A percentile compares a stretch with the other conserved stretches of the same genome.
Evolutionary conservation across 2,329 filamentous ascomycete species (phyloP).

Genomic region (Lasiodiplodia hormozganensis): DNA sequence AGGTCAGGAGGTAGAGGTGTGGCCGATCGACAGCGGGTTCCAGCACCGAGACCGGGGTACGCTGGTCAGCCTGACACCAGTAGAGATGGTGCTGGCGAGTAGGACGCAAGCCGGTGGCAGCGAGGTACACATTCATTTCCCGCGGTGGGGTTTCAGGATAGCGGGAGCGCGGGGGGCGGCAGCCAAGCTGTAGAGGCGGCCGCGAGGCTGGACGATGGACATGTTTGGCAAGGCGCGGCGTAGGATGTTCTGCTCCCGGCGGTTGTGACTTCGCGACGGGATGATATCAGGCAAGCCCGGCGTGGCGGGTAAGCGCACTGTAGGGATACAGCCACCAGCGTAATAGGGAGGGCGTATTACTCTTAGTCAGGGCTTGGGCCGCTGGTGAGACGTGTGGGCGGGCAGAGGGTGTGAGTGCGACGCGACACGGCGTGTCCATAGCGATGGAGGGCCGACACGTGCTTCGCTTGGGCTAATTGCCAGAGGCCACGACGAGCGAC

Average conservation of each 20-base stretch:
- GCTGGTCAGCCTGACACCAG: conserved; percentile 38
- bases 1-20: conserved; percentile 60
- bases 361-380: conserved; percentile 21
- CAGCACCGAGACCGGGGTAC: conserved; percentile 39
- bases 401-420: conserved; percentile 1
- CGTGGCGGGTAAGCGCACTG: conserved; percentile 16
- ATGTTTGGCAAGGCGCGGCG: background rate
- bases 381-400: conserved; percentile 1
- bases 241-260: conserved; percentile 8
- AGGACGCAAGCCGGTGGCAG: conserved; percentile 25
- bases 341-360: conserved; percentile 10
- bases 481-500: conserved; percentile 20
- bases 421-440: background rate
- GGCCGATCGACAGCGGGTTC: conserved; percentile 42
- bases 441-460: background rate
- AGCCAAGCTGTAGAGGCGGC: conserved; percentile 18
- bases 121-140: conserved; percentile 37
- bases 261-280: conserved; percentile 10
- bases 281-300: conserved; percentile 17
- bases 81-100: conserved; percentile 39
- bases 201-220: background rate
- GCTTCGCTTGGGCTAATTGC: conserved; percentile 17
- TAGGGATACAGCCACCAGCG: conserved; percentile 17
- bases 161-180: conserved; percentile 29
- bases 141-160: conserved; percentile 39